Evolutionary conservation across 257 asterid genomes (phyloP).

Genomic region (Leonotis leonurus): DNA sequence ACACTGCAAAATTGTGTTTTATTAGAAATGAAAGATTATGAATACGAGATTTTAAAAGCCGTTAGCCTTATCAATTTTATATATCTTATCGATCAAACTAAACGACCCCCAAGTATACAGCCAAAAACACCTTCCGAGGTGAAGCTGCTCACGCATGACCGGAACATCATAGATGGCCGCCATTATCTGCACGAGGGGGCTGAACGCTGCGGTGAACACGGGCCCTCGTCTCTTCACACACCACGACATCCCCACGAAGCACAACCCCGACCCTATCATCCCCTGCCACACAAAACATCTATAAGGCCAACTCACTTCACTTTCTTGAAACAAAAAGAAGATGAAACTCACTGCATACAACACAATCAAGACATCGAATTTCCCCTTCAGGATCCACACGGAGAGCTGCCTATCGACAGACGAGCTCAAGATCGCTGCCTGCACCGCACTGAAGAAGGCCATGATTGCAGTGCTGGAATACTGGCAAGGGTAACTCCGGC

Average conservation of each 20-base stretch:
- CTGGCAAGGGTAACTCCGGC: slow-evolving; percentile 57
- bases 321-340: too few species aligned
- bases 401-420: slow-evolving; percentile 36
- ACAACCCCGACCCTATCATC: slow-evolving; percentile 66
- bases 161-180: slow-evolving; percentile 62
- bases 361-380: slow-evolving; percentile 36
- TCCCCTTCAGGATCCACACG: slow-evolving; percentile 39
- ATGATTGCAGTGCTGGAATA: slow-evolving; percentile 68
- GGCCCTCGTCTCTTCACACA: slow-evolving; percentile 76
- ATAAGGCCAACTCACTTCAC: too few species aligned
- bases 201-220: slow-evolving; percentile 68
- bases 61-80: too few species aligned
- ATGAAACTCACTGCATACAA: slow-evolving; percentile 20
- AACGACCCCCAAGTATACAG: neutral
- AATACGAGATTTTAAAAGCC: neutral
- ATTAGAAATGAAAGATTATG: too few species aligned
- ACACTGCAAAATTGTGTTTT: slow-evolving; percentile 36
- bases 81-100: neutral
- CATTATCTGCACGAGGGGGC: slow-evolving; percentile 63
- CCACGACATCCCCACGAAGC: slow-evolving; percentile 83
- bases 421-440: slow-evolving; percentile 42
- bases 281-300: slow-evolving; percentile 37
- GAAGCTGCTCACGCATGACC: slow-evolving; percentile 55
- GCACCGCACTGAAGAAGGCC: slow-evolving; percentile 62
- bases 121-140: slow-evolving; percentile 46